Evolutionary conservation across 495 filamentous ascomycete species (phyloP).

Genomic region (Tricharina praecox): DNA sequence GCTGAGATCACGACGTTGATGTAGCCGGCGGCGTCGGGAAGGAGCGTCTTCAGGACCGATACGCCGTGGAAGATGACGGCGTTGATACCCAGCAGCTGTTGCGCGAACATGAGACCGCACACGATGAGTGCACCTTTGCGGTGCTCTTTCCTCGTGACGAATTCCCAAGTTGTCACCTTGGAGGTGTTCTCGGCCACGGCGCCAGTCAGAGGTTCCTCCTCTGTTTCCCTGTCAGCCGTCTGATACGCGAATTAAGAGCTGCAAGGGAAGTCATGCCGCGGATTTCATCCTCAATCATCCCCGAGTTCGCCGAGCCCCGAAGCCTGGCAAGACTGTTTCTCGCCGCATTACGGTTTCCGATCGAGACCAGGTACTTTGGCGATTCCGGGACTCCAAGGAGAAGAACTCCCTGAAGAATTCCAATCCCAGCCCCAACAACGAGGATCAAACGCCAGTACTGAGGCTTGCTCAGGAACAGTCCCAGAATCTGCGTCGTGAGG

Average conservation of each 20-base stretch:
- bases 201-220: slow-evolving; percentile 4
- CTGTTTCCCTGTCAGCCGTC: neutral
- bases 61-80: slow-evolving; percentile 97
- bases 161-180: slow-evolving; percentile 10
- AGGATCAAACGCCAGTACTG: slow-evolving; percentile 72
- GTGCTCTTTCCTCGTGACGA: slow-evolving; percentile 32
- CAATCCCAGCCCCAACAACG: slow-evolving; percentile 52
- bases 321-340: slow-evolving; percentile 1
- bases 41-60: slow-evolving; percentile 56
- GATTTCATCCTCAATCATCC: neutral
- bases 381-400: slow-evolving; percentile 64
- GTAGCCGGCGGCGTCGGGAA: slow-evolving; percentile 58
- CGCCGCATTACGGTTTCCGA: slow-evolving; percentile 32
- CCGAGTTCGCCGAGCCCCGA: neutral
- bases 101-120: slow-evolving; percentile 75
- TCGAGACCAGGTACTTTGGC: slow-evolving; percentile 64
- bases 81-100: slow-evolving; percentile 89
- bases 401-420: slow-evolving; percentile 44
- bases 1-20: slow-evolving; percentile 72
- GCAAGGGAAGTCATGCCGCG: neutral
- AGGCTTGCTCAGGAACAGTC: slow-evolving; percentile 62
- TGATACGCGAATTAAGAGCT: neutral
- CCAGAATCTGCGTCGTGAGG: slow-evolving; percentile 61
- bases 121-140: slow-evolving; percentile 70
- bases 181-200: slow-evolving; percentile 1